phyloP scores from a whole-genome alignment of 352 stramenopile species.

The Globisporangium polare region DNA sequence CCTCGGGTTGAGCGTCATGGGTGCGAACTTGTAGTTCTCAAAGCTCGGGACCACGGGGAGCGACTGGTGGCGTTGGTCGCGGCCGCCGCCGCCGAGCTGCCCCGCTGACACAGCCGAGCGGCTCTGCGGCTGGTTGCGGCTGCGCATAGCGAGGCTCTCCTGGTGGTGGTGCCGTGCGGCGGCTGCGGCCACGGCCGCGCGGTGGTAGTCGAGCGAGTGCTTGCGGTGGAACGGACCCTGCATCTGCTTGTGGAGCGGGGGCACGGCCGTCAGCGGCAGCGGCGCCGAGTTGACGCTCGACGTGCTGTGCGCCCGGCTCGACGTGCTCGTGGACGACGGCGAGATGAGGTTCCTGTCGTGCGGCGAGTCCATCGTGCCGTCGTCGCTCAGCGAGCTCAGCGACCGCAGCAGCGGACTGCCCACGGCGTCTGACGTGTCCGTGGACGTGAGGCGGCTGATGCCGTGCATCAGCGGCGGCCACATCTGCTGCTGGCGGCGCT shows the following conservation, averaged over 20 bases:
- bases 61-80: constrained; percentile 42
- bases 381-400: constrained; percentile 33
- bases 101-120: neutral
- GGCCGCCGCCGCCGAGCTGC: constrained; percentile 14
- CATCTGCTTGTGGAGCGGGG: constrained; percentile 20
- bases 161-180: constrained; percentile 20
- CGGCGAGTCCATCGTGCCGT: constrained; percentile 31
- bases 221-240: constrained; percentile 27
- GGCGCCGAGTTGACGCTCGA: constrained; percentile 33
- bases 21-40: constrained; percentile 25
- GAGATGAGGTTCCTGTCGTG: constrained; percentile 53
- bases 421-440: constrained; percentile 22
- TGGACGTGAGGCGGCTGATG: constrained; percentile 14
- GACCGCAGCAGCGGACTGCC: constrained; percentile 36
- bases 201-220: constrained; percentile 35
- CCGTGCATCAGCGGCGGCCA: constrained; percentile 13
- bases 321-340: constrained; percentile 52
- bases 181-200: constrained; percentile 12
- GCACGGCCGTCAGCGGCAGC: constrained; percentile 10
- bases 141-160: constrained; percentile 13
- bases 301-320: constrained; percentile 30
- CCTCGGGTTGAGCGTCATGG: constrained; percentile 6
- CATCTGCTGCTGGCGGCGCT: neutral
- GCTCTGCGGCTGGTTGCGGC: constrained; percentile 11
- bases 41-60: constrained; percentile 54